phyloP scores from a whole-genome alignment of 179 eudicot species.

The Amaranthus tricolor region DNA sequence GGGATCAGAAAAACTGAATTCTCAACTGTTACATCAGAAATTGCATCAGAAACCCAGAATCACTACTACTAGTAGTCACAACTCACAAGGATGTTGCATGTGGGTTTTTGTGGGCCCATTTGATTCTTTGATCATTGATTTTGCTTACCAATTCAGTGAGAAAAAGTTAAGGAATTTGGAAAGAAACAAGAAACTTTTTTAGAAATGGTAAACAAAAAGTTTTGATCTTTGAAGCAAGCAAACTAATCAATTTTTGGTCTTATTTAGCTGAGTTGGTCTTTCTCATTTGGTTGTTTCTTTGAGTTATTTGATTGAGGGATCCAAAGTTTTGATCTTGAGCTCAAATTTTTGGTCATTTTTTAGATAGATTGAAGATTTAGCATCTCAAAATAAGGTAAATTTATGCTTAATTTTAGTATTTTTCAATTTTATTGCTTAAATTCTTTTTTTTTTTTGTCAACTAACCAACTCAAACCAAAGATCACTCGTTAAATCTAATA shows the following conservation, averaged over 20 bases:
- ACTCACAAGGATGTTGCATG: conserved; percentile 26
- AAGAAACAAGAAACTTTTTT: not conserved
- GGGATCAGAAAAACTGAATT: conserved; percentile 37
- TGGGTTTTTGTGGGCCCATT: conserved; percentile 16
- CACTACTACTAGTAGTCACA: conserved; percentile 17
- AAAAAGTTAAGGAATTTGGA: not conserved
- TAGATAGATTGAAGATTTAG: not conserved
- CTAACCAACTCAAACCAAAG: too few species aligned
- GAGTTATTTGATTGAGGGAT: conserved; percentile 20
- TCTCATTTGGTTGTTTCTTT: not conserved
- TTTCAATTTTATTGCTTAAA: not conserved
- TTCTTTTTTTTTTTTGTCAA: too few species aligned
- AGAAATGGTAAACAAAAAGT: not conserved
- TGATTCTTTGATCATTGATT: not conserved
- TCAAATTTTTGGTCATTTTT: conserved; percentile 1
- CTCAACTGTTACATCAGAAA: conserved; percentile 19
- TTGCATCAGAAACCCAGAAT: conserved; percentile 7
- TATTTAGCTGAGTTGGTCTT: not conserved
- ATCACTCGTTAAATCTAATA: too few species aligned
- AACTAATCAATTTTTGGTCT: not conserved
- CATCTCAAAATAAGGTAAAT: not conserved
- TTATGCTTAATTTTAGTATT: not conserved
- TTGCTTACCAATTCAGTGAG: not conserved
- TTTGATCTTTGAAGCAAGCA: conserved; percentile 16
- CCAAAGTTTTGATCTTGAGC: conserved; percentile 26